Conservation (phyloP, 257 asterid species). For the Jaltomata sinuosa region DNA sequence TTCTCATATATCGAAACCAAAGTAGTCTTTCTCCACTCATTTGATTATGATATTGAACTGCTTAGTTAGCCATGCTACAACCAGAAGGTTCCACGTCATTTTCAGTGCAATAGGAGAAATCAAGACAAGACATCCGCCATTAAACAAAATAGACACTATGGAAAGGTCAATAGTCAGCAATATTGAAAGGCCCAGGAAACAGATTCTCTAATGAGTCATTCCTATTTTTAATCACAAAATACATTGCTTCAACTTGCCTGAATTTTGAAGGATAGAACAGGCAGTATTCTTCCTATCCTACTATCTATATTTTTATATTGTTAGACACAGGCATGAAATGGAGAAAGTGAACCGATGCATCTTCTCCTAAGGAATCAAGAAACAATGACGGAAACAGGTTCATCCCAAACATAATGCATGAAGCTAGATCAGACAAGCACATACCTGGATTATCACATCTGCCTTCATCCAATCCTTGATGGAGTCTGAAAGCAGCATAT, state of each 20-base stretch:
- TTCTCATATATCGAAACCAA: not conserved
- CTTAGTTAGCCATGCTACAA: not conserved
- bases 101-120: not conserved
- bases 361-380: not conserved
- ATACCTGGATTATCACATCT: conserved; percentile 90
- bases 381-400: not conserved
- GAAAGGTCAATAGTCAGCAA: not conserved
- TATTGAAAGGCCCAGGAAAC: not conserved
- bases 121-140: not conserved
- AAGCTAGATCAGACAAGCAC: not conserved
- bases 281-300: not conserved
- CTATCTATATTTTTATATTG: not conserved
- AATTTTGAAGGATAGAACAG: not conserved
- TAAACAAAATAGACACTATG: not conserved
- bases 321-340: not conserved
- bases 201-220: not conserved
- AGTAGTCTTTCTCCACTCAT: not conserved
- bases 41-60: not conserved
- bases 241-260: not conserved
- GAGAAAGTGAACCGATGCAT: not conserved
- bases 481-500: conserved; percentile 68
- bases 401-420: not conserved
- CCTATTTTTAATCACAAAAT: not conserved
- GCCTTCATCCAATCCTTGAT: conserved; percentile 60
- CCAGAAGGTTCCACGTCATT: not conserved